A percentile compares a stretch with the other conserved stretches of the same genome.
phyloP scores from a whole-genome alignment of 805 yeast genomes.

The Yarrowia divulgata region DNA sequence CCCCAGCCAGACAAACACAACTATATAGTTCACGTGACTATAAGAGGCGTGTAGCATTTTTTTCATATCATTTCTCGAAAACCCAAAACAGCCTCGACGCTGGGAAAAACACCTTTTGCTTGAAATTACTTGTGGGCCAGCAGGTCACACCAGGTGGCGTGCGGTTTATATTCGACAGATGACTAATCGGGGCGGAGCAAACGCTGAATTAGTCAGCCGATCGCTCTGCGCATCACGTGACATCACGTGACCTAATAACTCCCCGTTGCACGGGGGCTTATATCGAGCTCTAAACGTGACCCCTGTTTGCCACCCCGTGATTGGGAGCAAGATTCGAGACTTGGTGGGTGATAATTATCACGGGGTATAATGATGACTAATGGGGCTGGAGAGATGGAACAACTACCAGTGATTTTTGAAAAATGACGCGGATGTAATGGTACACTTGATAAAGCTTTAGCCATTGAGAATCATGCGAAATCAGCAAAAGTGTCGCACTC shows the following conservation, averaged over 20 bases:
- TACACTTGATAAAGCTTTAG: too few relatives aligned
- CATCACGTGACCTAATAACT: not conserved
- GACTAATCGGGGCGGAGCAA: too few relatives aligned
- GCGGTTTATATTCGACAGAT: not conserved
- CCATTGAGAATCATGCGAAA: not conserved
- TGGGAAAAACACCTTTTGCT: not conserved
- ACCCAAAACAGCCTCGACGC: not conserved
- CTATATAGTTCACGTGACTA: not conserved
- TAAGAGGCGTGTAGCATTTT: not conserved
- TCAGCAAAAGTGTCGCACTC: too few relatives aligned
- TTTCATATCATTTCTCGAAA: not conserved
- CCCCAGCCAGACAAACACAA: not conserved
- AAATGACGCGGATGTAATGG: too few relatives aligned
- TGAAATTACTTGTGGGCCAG: not conserved
- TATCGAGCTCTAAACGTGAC: not conserved
- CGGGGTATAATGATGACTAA: not conserved
- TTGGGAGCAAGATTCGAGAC: conserved; percentile 22
- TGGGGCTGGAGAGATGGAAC: not conserved
- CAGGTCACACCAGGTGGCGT: conserved; percentile 10
- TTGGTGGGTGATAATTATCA: not conserved
- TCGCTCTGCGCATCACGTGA: not conserved
- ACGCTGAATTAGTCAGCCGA: too few relatives aligned
- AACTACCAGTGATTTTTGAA: not conserved
- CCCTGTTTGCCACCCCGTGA: conserved; percentile 2
- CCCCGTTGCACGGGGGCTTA: not conserved